phyloP scores from a whole-genome alignment of 805 yeast species.

The Suhomyces vadensis region DNA sequence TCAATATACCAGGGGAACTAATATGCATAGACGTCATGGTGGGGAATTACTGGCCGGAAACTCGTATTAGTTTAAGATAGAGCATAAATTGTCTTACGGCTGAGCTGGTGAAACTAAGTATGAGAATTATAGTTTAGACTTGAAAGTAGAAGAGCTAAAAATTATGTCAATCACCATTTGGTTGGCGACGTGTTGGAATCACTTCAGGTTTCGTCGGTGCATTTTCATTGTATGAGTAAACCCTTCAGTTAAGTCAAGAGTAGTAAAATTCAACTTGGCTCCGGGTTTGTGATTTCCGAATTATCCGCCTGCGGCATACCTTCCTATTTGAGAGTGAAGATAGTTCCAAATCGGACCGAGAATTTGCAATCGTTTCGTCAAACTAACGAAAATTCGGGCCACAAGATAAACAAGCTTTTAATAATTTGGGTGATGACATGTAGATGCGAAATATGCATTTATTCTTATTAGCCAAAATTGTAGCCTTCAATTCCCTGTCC shows the following conservation, averaged over 20 bases:
- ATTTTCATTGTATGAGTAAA: too few species aligned
- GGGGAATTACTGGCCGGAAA: background rate
- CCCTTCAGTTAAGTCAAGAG: too few species aligned
- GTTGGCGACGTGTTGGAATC: too few species aligned
- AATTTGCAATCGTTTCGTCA: background rate
- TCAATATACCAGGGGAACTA: slow-evolving; percentile 1
- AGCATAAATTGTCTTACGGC: background rate
- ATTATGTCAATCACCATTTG: too few species aligned
- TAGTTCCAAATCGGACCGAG: background rate
- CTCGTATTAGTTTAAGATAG: background rate
- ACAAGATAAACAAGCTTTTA: too few species aligned
- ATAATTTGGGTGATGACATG: too few species aligned
- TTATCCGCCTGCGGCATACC: background rate
- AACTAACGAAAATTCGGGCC: background rate
- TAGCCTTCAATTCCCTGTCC: too few species aligned
- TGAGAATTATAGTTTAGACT: background rate
- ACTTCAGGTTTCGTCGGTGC: too few species aligned
- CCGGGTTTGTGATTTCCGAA: slow-evolving; percentile 1
- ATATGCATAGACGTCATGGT: background rate
- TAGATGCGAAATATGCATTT: too few species aligned
- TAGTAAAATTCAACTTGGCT: background rate
- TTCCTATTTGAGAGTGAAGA: background rate
- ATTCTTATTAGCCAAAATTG: too few species aligned
- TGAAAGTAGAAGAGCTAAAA: too few species aligned
- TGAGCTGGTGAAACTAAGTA: background rate